Evolutionary conservation across 306 rosid species (phyloP).

Genomic region (Mucuna pruriens): DNA sequence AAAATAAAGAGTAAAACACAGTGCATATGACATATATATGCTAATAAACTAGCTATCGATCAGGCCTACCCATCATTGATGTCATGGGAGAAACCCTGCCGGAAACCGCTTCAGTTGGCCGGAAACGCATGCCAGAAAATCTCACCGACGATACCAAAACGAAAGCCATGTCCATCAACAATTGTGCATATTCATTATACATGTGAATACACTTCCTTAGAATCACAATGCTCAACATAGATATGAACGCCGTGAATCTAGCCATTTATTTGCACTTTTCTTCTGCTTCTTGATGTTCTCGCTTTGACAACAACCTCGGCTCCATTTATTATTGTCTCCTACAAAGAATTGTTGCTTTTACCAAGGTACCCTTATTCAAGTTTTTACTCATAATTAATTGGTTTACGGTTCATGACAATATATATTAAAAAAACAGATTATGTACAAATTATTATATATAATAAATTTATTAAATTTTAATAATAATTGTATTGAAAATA

Average conservation of each 20-base stretch:
- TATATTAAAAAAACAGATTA: too few relatives aligned
- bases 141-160: slow-evolving; percentile 48
- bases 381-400: too few relatives aligned
- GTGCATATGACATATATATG: neutral
- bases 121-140: slow-evolving; percentile 50
- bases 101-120: slow-evolving; percentile 37
- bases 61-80: slow-evolving; percentile 57
- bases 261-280: slow-evolving; percentile 45
- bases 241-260: slow-evolving; percentile 47
- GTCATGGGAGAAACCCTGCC: slow-evolving; percentile 57
- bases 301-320: slow-evolving; percentile 2
- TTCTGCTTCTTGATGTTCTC: slow-evolving; percentile 1
- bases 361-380: slow-evolving; percentile 28
- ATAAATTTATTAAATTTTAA: too few relatives aligned
- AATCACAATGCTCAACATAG: slow-evolving; percentile 50
- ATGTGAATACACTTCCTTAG: slow-evolving; percentile 61
- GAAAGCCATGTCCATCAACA: slow-evolving; percentile 47
- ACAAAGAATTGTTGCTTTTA: slow-evolving; percentile 9
- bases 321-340: neutral
- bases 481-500: too few relatives aligned
- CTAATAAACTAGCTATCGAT: slow-evolving; percentile 50
- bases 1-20: neutral
- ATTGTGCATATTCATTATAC: slow-evolving; percentile 42
- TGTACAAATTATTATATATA: too few relatives aligned
- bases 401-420: too few relatives aligned